phyloP scores from a whole-genome alignment of 352 stramenopile species.

The Globisporangium polare region DNA sequence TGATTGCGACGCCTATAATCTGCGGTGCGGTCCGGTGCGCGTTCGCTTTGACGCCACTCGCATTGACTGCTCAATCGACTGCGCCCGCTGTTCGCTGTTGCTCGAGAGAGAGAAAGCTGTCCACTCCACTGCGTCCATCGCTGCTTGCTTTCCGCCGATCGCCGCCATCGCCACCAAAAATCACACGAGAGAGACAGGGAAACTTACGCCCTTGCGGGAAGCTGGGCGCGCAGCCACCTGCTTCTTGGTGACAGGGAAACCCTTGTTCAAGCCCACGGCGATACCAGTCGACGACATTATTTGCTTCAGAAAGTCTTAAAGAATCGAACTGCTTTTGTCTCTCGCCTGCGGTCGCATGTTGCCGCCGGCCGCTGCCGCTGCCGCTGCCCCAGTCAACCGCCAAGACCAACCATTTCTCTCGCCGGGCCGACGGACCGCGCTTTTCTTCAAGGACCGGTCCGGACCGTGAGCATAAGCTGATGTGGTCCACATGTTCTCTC shows the following conservation, averaged over 20 bases:
- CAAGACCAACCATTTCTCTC: constrained; percentile 24
- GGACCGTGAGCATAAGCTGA: not conserved
- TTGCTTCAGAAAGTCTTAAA: constrained; percentile 86
- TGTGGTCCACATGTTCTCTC: constrained; percentile 5
- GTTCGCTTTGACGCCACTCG: too few relatives aligned
- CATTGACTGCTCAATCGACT: not conserved
- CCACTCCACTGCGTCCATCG: not conserved
- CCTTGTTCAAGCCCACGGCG: constrained; percentile 90
- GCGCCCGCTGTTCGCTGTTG: not conserved
- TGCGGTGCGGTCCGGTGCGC: too few relatives aligned
- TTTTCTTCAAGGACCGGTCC: constrained; percentile 11
- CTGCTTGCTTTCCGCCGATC: not conserved
- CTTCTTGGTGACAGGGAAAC: constrained; percentile 91
- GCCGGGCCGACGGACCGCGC: constrained; percentile 3
- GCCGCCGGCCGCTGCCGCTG: not conserved
- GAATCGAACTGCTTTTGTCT: constrained; percentile 68
- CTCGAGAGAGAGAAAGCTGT: not conserved
- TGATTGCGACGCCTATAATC: not conserved
- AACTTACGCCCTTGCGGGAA: constrained; percentile 90
- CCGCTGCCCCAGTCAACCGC: constrained; percentile 7
- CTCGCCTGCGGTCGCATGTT: constrained; percentile 8
- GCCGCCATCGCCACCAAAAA: not conserved
- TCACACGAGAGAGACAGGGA: not conserved
- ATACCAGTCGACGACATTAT: constrained; percentile 91
- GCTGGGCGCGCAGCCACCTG: constrained; percentile 81